Base-by-base conservation (phyloP, 108 stramenopile species). In the Cyclotella distinguenda region DNA sequence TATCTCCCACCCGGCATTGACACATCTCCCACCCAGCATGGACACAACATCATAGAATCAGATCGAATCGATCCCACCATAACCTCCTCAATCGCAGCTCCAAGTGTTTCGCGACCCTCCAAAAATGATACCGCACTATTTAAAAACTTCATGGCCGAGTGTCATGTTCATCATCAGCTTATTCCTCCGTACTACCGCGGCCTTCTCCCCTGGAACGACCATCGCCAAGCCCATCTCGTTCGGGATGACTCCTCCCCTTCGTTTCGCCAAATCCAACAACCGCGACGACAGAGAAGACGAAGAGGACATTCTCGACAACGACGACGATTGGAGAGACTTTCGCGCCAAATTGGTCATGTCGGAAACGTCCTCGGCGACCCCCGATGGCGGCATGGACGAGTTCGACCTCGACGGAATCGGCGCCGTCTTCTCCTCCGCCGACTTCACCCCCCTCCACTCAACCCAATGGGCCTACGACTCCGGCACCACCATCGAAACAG, bases 391-490 rank as follows among this genome's bases (percentile, higher is more conserved):
- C 81, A 80, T 52, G 0, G 72, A 74, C 22, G 85, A 86, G 33
- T 43, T 32, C 50, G 57, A 91, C 71, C 60, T 88, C 10, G 89
- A 91, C 74, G 89, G 89, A 10, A 85, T 91, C 23, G 89, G 89
- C 13, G 69, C 83, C 18, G 32, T 87, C 1, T 90, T 86, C 58
- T 43, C 69, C 6, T 27, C 40, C 6, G 22, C 52, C 13, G 53
- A 34, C 39, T 72, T 82, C 39, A 84, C 85, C 13, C 76, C 84
- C 22, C 66, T 75, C 6, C 51, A 82, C 66, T 84, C 87, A 23
- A 72, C 70, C 8, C 85, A 86, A 66, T 89, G 87, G 91, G 91
- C 88, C n/a, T 92, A 88, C 50, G 86, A 91, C 44, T 77, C 81
- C 6, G 85, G 86, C 3, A 83, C 79, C 46, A 78, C 87, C 12